Percentiles rank a stretch among this genome's conserved stretches.
Conservation (phyloP, 225 moss, liverwort and hornwort species). For the Marchantia paleacea region DNA sequence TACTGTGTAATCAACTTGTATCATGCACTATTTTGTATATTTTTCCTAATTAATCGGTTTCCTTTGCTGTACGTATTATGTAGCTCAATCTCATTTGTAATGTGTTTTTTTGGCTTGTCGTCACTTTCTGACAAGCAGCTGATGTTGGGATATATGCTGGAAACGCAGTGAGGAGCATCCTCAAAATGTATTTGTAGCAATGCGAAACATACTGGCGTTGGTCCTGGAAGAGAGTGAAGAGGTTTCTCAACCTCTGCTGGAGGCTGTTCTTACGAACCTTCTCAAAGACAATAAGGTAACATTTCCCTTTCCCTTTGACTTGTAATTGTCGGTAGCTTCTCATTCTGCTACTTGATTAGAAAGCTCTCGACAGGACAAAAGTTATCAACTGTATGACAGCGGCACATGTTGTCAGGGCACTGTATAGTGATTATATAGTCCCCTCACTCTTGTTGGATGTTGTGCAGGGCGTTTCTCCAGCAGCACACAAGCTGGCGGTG, state of each 20-base stretch:
- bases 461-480: constrained; percentile 70
- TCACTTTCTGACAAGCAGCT: not conserved
- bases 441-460: not conserved
- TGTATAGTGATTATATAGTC: not conserved
- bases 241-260: constrained; percentile 68
- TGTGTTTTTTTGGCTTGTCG: not conserved
- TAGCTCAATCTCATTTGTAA: no score
- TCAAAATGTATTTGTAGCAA: constrained; percentile 75
- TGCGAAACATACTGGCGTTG: constrained; percentile 87
- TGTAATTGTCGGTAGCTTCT: not conserved
- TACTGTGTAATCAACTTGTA: no score
- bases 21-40: no score
- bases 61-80: no score
- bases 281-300: constrained; percentile 71
- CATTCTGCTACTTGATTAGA: no score
- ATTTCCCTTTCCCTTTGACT: not conserved
- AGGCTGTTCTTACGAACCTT: constrained; percentile 73
- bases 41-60: no score
- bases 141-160: not conserved
- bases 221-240: constrained; percentile 98
- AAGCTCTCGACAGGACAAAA: no score
- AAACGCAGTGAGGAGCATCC: constrained; percentile 84
- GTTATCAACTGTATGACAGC: no score
- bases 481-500: constrained; percentile 72
- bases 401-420: no score